Percentiles rank a stretch among this genome's conserved stretches.
Conservation (phyloP, 805 yeast species). For the Saturnispora zaruensis region DNA sequence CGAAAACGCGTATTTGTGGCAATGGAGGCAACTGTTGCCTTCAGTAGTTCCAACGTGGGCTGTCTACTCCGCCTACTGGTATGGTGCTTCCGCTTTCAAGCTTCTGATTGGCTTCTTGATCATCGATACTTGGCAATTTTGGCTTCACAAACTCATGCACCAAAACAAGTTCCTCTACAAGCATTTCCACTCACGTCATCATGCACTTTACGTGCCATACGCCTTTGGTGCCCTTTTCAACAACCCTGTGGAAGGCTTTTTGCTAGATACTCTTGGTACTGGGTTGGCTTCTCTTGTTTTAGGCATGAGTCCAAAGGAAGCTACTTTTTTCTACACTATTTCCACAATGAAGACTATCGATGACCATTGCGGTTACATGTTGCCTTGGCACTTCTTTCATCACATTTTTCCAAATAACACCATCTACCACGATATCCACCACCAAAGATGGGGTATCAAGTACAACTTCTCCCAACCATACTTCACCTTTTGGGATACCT, state of each 20-base stretch:
- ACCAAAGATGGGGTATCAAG: slow-evolving; percentile 91
- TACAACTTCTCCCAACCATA: slow-evolving; percentile 93
- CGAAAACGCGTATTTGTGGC: slow-evolving; percentile 42
- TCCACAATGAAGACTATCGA: slow-evolving; percentile 95
- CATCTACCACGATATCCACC: slow-evolving; percentile 94
- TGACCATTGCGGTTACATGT: slow-evolving; percentile 96
- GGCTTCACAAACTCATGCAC: slow-evolving; percentile 86
- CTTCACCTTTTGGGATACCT: slow-evolving; percentile 85
- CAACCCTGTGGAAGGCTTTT: slow-evolving; percentile 88
- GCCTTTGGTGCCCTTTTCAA: slow-evolving; percentile 95
- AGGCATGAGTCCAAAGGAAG: slow-evolving; percentile 67
- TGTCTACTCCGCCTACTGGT: slow-evolving; percentile 49
- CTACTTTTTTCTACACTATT: slow-evolving; percentile 65
- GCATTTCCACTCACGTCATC: slow-evolving; percentile 89
- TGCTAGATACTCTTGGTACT: slow-evolving; percentile 87
- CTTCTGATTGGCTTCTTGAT: slow-evolving; percentile 57
- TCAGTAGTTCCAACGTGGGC: slow-evolving; percentile 37
- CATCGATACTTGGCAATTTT: slow-evolving; percentile 93
- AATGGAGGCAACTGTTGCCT: slow-evolving; percentile 29
- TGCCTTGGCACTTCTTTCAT: slow-evolving; percentile 91
- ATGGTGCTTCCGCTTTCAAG: slow-evolving; percentile 53
- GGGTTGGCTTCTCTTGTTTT: slow-evolving; percentile 67
- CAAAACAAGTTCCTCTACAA: slow-evolving; percentile 65
- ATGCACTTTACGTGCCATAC: slow-evolving; percentile 88
- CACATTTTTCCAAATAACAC: slow-evolving; percentile 88